These are phyloP conservation scores for Ricinus communis DNA, from an alignment of 345 rosid genomes.

Conservation along the genomic window DNA sequence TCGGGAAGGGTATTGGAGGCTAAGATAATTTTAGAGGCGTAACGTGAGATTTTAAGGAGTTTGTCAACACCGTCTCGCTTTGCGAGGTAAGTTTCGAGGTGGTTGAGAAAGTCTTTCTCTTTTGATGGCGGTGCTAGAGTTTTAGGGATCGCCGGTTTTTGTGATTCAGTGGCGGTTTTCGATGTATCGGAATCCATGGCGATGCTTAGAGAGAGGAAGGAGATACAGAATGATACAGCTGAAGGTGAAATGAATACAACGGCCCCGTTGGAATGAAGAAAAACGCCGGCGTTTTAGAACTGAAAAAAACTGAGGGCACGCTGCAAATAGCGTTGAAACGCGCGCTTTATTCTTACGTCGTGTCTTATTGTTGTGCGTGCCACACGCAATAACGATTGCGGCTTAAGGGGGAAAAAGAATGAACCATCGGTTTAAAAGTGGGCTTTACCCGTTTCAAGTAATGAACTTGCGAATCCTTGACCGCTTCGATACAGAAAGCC, in stretches of 20 bases:
- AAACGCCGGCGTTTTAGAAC: conserved; percentile 6
- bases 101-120: conserved; percentile 16
- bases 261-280: no score
- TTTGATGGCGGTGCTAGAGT: conserved; percentile 11
- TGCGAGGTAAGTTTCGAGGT: conserved; percentile 61
- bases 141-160: conserved; percentile 2
- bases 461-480: no score
- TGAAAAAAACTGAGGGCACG: no score
- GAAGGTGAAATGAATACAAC: no score
- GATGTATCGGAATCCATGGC: conserved; percentile 41
- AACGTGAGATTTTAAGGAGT: conserved; percentile 82
- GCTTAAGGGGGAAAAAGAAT: no score
- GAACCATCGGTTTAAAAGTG: neutral
- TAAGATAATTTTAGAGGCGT: conserved; percentile 80
- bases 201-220: neutral
- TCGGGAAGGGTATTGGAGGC: conserved; percentile 61
- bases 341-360: neutral
- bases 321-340: neutral
- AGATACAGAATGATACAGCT: neutral
- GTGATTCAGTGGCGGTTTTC: neutral
- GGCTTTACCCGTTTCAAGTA: neutral
- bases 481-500: neutral
- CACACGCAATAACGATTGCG: neutral
- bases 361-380: conserved; percentile 10
- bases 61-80: conserved; percentile 88